These are phyloP conservation scores for Suhomyces choctaworum DNA, from an alignment of 1,139 yeast genomes.

Conservation along the genomic window DNA sequence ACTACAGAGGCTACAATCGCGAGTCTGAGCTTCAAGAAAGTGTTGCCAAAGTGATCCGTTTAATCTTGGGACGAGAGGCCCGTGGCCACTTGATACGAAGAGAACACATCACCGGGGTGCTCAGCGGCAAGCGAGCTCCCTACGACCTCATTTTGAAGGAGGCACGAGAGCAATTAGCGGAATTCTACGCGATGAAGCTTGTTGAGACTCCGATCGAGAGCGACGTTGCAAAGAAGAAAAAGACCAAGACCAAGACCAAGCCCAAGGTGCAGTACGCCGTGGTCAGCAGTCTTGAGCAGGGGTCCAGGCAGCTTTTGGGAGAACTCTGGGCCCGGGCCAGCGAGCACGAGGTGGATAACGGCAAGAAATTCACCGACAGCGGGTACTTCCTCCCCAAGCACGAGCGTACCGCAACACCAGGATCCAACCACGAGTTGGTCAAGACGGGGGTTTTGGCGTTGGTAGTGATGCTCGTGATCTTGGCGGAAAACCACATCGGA, in stretches of 20 bases:
- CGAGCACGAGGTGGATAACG: slow-evolving; percentile 13
- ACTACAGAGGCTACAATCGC: neutral
- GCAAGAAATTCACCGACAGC: slow-evolving; percentile 16
- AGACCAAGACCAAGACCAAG: slow-evolving; percentile 8
- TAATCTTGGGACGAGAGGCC: slow-evolving; percentile 27
- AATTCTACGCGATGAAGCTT: slow-evolving; percentile 35
- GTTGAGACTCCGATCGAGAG: slow-evolving; percentile 18
- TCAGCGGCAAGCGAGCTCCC: slow-evolving; percentile 17
- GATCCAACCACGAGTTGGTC: slow-evolving; percentile 30
- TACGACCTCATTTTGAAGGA: slow-evolving; percentile 21
- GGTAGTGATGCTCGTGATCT: slow-evolving; percentile 30
- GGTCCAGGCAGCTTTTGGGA: slow-evolving; percentile 21
- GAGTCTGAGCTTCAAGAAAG: slow-evolving; percentile 12
- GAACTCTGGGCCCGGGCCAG: slow-evolving; percentile 21
- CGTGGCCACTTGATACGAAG: slow-evolving; percentile 28
- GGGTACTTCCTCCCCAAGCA: slow-evolving; percentile 21
- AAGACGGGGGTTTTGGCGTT: slow-evolving; percentile 31
- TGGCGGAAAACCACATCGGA: slow-evolving; percentile 36
- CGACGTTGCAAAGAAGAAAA: slow-evolving; percentile 8
- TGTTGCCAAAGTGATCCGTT: slow-evolving; percentile 24
- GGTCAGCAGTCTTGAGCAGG: slow-evolving; percentile 22
- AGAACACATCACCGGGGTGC: slow-evolving; percentile 26
- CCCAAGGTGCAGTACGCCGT: slow-evolving; percentile 20
- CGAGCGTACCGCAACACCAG: slow-evolving; percentile 16
- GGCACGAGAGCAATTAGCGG: slow-evolving; percentile 23